Percentiles rank a stretch among this genome's conserved stretches.
These are phyloP conservation scores for Teratosphaeria zuluensis DNA, from an alignment of 2,329 filamentous ascomycete genomes.

Conservation along the genomic window DNA sequence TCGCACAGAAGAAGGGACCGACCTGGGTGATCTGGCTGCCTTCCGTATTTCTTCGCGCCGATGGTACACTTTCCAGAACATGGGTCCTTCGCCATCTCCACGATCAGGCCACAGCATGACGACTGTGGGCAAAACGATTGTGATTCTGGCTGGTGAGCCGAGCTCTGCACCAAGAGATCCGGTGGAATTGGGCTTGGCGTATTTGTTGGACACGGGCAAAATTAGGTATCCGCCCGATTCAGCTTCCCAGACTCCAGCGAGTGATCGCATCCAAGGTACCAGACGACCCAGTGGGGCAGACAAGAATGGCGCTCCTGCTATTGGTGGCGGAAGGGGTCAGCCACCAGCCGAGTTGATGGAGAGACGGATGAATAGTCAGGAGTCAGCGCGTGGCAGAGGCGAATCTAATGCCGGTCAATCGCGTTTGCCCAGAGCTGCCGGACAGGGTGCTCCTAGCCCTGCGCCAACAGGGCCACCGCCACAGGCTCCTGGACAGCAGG, in stretches of 20 bases:
- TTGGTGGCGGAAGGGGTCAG: background rate
- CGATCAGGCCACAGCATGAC: constrained; percentile 98
- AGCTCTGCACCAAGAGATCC: constrained; percentile 75
- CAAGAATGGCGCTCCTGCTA: constrained; percentile 7
- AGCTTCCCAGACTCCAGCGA: constrained; percentile 23
- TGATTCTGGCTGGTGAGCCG: constrained; percentile 88
- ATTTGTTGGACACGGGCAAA: constrained; percentile 88
- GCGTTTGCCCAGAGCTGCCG: constrained; percentile 42
- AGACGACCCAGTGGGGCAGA: constrained; percentile 24
- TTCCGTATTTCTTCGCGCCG: constrained; percentile 71
- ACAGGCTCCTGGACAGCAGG: constrained; percentile 50
- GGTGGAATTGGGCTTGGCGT: constrained; percentile 77
- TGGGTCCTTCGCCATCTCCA: constrained; percentile 90
- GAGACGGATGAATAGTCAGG: constrained; percentile 17
- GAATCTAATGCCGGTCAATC: constrained; percentile 35
- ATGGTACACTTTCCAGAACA: constrained; percentile 99
- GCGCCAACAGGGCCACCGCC: constrained; percentile 55
- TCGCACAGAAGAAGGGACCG: constrained; percentile 82
- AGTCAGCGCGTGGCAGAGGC: constrained; percentile 10
- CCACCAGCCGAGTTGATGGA: constrained; percentile 18
- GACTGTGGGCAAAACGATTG: constrained; percentile 79
- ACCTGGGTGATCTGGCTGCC: constrained; percentile 86
- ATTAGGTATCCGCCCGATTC: constrained; percentile 78
- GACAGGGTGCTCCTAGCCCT: constrained; percentile 37
- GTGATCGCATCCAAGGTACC: constrained; percentile 20